These are phyloP conservation scores for Podospora didyma DNA, from an alignment of 495 filamentous ascomycete genomes.

Conservation along the genomic window DNA sequence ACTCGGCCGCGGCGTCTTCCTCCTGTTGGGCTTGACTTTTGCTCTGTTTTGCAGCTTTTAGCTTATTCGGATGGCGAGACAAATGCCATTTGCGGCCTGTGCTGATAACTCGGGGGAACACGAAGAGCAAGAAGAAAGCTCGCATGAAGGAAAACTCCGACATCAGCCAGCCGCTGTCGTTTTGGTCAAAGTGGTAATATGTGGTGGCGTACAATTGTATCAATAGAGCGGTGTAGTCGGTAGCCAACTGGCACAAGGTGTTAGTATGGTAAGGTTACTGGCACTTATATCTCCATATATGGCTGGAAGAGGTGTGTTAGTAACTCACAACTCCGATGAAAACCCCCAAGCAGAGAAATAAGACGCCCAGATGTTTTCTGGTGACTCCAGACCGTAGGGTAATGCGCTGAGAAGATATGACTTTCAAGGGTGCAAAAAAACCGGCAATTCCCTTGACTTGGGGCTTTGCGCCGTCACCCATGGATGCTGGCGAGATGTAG, in stretches of 20 bases:
- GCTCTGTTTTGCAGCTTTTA: too few species aligned
- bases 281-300: too few species aligned
- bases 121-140: slow-evolving; percentile 49
- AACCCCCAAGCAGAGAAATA: slow-evolving; percentile 50
- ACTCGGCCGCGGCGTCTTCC: neutral
- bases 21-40: neutral
- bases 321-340: slow-evolving; percentile 49
- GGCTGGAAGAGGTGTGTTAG: too few species aligned
- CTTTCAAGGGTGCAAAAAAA: slow-evolving; percentile 52
- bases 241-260: slow-evolving; percentile 38
- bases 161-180: slow-evolving; percentile 51
- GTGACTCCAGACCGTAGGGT: slow-evolving; percentile 36
- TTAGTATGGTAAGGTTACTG: too few species aligned
- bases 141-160: slow-evolving; percentile 49
- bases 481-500: slow-evolving; percentile 33
- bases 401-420: slow-evolving; percentile 46
- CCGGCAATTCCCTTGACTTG: slow-evolving; percentile 30
- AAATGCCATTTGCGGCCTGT: slow-evolving; percentile 44
- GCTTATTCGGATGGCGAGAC: slow-evolving; percentile 3
- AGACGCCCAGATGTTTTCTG: slow-evolving; percentile 44
- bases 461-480: slow-evolving; percentile 28
- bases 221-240: slow-evolving; percentile 48
- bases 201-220: slow-evolving; percentile 54
- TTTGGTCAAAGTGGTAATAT: slow-evolving; percentile 48
- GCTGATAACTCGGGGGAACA: slow-evolving; percentile 52